Base-by-base conservation (phyloP, 352 stramenopile genomes). In the Phytophthora sp. region DNA sequence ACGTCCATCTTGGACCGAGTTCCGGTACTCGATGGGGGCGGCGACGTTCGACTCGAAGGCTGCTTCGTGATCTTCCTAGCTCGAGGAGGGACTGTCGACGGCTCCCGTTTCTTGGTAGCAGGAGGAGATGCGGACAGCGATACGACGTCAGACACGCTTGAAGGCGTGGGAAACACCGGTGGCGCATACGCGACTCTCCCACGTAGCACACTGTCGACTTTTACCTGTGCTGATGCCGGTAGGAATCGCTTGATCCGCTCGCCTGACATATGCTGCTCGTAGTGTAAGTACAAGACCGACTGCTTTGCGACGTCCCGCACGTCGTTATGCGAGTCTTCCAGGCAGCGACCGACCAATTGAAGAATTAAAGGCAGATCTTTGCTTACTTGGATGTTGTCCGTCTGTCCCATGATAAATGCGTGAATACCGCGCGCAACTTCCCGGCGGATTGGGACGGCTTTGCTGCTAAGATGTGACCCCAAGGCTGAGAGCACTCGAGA, bases 271-370 rank as follows among this genome's bases (percentile, higher is more conserved):
- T 35, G 38, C 27, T 81, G 72, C 5, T 80, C 59, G 8, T 65
- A 63, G 39, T 71, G 47, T 7, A 94, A 61, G 27, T 85, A 84
- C 30, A 90, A 16, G 13, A 92, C 27, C 4, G 73, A 79, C 31
- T 90, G 82, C 44, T 93, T 93, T 1, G 84, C 82, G 0, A 74
- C 61, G 18, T 91, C 79, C 2, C 86, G 80, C 16, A 94, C 86
- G 59, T 93, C 80, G 47, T 92, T 93, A 59, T 86, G 79, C 8
- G 84, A 91, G 55, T 93, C 86, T 36, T 88, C 77, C 7, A 94
- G 80, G 21, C 77, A 87, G 18, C 81, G 86, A 33, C 82, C 82
- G 4, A 92, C 72, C 6, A 87, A 45, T 16, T 64, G 56, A 6
- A 92, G 12, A 23, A 90, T 76, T 13, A 33, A 51, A 29, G 60